Percentiles rank a stretch among this genome's conserved stretches.
Conservation (phyloP, 192 early-diverging fungal genomes). For the Cladochytrium replicatum region DNA sequence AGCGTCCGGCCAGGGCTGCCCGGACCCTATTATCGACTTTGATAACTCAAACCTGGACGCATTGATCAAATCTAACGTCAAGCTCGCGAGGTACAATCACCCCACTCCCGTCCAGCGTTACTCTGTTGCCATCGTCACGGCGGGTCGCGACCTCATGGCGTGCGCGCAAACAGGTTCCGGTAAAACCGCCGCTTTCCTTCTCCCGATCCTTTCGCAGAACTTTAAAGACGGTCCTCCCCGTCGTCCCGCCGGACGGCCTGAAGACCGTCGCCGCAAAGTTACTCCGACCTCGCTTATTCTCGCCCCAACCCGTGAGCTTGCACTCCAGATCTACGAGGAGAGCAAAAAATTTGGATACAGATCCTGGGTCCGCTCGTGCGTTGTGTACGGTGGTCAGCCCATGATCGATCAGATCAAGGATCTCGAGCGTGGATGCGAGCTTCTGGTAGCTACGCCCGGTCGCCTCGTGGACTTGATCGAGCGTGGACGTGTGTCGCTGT, state of each 20-base stretch:
- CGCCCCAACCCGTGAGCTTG: constrained; percentile 92
- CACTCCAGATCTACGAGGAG: constrained; percentile 90
- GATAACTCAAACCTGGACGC: constrained; percentile 64
- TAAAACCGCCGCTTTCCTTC: constrained; percentile 89
- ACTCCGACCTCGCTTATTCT: constrained; percentile 72
- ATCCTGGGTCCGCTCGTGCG: constrained; percentile 86
- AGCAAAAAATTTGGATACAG: constrained; percentile 53
- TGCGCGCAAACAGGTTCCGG: constrained; percentile 92
- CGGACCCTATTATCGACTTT: constrained; percentile 50
- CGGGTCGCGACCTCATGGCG: constrained; percentile 92
- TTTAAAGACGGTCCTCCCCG: constrained; percentile 62
- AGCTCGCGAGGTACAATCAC: constrained; percentile 71
- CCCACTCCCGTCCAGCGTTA: constrained; percentile 91
- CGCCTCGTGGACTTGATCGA: constrained; percentile 85
- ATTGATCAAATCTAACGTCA: constrained; percentile 82
- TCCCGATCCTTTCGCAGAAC: constrained; percentile 88
- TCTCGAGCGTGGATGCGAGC: constrained; percentile 85
- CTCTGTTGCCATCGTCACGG: constrained; percentile 72
- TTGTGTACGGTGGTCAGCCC: constrained; percentile 92
- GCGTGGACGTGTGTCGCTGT: constrained; percentile 63
- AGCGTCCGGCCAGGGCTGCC: constrained; percentile 46
- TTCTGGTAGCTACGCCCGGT: constrained; percentile 91
- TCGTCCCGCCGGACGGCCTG: constrained; percentile 43
- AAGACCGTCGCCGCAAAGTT: constrained; percentile 35
- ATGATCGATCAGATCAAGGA: constrained; percentile 79